Base-by-base conservation (phyloP, 2,329 filamentous ascomycete species). In the Blastomyces percursus region DNA sequence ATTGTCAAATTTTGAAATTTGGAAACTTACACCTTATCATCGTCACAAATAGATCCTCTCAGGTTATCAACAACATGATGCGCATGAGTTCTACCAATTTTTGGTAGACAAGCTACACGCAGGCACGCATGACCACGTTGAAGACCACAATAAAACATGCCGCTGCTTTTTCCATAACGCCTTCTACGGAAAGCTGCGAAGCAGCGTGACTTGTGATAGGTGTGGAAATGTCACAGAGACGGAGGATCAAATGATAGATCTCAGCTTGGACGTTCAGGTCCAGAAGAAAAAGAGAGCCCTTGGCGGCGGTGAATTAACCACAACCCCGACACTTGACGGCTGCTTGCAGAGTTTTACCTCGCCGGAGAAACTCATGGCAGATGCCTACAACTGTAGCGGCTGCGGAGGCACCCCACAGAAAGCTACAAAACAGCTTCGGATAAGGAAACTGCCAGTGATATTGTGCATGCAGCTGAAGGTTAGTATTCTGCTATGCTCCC, bases 41-140 rank as follows among this genome's bases (percentile, higher is more conserved):
- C 42, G 63, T 55, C 40, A 46, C 51, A 60, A 19, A 8, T 63
- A 90, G 75, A 86, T 88, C 64, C 81, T 92, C 27, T 90, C 93
- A 1, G 94, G 92, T 12, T 96, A 95, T 69, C 90, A 92, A 70
- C 93, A 97, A 75, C 93, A 97, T 77, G 93, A 97, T 72, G 93
- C 93, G 0, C 93, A 97, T 72, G 93, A 97, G 73, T 97, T 96
- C 76, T 95, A 96, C 74, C 91, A 96, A 72, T 96, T 96, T 71
- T 83, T 97, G 42, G 88, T 95, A 44, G 93, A 96, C 77, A 90
- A 94, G 69, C 81, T 99, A 19, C 93, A 96, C 72, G 85, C 89
- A 71, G 84, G 78, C 11, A 80, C 91, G 50, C 94, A 92, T 68
- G 86, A 86, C 16, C 86, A 89, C 66, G 82, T 83, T 48, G 87